Percentiles rank a stretch among this genome's conserved stretches.
Evolutionary conservation across 768 basidiomycete species (phyloP).

Genomic region (Naganishia friedmannii): DNA sequence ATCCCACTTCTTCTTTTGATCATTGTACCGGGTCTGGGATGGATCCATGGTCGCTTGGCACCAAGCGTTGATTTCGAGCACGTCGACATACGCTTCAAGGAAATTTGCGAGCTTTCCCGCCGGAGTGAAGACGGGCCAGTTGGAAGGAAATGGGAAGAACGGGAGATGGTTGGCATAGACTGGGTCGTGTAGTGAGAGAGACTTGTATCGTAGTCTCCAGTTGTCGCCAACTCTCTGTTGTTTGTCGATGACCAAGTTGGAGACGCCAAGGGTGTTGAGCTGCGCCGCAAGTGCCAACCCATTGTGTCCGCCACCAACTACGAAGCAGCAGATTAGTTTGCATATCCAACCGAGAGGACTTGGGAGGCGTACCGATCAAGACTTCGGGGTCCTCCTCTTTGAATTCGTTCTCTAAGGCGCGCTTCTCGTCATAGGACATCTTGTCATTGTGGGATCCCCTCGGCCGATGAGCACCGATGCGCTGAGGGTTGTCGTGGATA

Average conservation of each 20-base stretch:
- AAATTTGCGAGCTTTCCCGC: constrained; percentile 65
- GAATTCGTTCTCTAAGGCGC: constrained; percentile 53
- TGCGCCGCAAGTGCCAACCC: constrained; percentile 65
- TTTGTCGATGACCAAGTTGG: constrained; percentile 62
- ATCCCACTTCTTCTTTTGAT: constrained; percentile 51
- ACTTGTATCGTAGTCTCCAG: constrained; percentile 60
- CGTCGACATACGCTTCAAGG: constrained; percentile 64
- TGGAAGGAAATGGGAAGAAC: constrained; percentile 57
- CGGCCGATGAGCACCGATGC: constrained; percentile 56
- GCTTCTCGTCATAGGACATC: constrained; percentile 49
- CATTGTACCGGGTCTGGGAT: constrained; percentile 37
- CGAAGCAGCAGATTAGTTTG: background rate
- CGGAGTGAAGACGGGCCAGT: constrained; percentile 52
- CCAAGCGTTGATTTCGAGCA: constrained; percentile 66
- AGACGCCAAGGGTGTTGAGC: constrained; percentile 62
- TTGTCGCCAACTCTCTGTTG: constrained; percentile 48
- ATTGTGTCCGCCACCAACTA: constrained; percentile 50
- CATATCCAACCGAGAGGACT: background rate
- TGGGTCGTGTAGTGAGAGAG: constrained; percentile 61
- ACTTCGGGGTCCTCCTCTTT: constrained; percentile 60
- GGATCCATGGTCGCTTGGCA: constrained; percentile 49
- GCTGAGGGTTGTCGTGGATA: constrained; percentile 60
- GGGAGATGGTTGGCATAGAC: constrained; percentile 57
- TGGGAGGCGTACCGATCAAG: constrained; percentile 52
- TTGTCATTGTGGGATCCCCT: constrained; percentile 58